Conservation (phyloP, 495 filamentous ascomycete genomes). For the Astrothelium macrocarpum region DNA sequence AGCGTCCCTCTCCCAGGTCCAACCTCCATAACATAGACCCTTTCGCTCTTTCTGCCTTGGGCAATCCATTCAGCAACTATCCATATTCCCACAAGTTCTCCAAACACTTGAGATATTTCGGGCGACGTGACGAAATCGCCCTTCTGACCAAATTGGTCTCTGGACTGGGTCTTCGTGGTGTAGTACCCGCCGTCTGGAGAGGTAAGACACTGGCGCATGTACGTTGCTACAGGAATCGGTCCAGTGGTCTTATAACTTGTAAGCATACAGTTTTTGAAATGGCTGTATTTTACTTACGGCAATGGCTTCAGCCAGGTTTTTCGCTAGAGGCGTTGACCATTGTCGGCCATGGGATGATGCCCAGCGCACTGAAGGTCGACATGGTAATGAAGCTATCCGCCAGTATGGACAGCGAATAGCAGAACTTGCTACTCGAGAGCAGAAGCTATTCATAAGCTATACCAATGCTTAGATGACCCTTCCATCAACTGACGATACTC, state of each 20-base stretch:
- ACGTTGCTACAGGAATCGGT: conserved; percentile 81
- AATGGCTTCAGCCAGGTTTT: conserved; percentile 73
- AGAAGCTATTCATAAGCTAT: conserved; percentile 6
- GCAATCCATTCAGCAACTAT: conserved; percentile 91
- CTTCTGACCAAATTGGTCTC: conserved; percentile 78
- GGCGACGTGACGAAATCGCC: conserved; percentile 96
- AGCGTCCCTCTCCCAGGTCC: conserved; percentile 90
- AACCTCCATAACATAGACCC: conserved; percentile 82
- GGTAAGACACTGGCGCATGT: conserved; percentile 97
- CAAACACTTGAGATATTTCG: conserved; percentile 95
- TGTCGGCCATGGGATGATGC: conserved; percentile 16
- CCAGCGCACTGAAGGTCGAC: background rate
- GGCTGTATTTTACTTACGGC: conserved; percentile 41
- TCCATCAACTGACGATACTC: background rate
- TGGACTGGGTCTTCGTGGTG: conserved; percentile 54
- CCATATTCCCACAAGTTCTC: conserved; percentile 90
- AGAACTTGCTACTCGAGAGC: background rate
- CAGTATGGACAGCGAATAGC: background rate
- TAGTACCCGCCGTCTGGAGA: conserved; percentile 90
- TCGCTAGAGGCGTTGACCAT: conserved; percentile 89
- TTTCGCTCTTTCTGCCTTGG: conserved; percentile 60
- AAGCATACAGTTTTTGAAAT: background rate
- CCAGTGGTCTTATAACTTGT: conserved; percentile 54
- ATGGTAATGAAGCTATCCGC: background rate
- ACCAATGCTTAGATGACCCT: background rate